Conservation (phyloP, 108 stramenopile species). For the Cyclotella baltica region DNA sequence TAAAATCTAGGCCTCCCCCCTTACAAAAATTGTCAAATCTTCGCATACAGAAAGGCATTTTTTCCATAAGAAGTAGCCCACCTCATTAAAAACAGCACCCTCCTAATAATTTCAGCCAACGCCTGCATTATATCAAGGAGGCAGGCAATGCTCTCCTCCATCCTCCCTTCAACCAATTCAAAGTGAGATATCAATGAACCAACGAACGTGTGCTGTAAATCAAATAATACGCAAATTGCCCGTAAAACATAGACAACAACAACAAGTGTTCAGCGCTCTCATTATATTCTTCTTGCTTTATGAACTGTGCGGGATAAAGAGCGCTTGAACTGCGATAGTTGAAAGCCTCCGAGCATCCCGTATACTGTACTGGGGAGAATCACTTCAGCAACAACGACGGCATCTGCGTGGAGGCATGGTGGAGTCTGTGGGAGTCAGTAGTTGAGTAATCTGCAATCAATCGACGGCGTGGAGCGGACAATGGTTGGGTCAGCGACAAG, state of each 20-base stretch:
- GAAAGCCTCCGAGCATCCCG: background rate
- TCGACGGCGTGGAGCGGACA: too few species aligned
- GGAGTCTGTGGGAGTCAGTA: too few species aligned
- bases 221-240: background rate
- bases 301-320: background rate
- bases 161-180: too few species aligned
- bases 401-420: too few species aligned
- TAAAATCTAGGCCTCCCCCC: slow-evolving; percentile 17
- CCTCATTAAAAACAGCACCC: slow-evolving; percentile 7
- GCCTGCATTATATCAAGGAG: background rate
- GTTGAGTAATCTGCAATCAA: too few species aligned
- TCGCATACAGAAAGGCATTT: slow-evolving; percentile 31
- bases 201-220: too few species aligned
- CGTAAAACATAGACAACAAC: background rate
- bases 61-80: slow-evolving; percentile 26
- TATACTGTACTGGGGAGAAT: slow-evolving; percentile 5
- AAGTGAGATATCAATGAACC: too few species aligned
- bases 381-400: too few species aligned
- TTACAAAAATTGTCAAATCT: slow-evolving; percentile 25
- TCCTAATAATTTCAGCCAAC: background rate
- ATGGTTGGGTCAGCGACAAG: too few species aligned
- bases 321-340: slow-evolving; percentile 17
- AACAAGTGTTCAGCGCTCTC: background rate
- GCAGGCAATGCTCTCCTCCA: background rate
- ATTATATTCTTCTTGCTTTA: background rate